Conservation (phyloP, 805 yeast species). For the Metschnikowia vanudenii region DNA sequence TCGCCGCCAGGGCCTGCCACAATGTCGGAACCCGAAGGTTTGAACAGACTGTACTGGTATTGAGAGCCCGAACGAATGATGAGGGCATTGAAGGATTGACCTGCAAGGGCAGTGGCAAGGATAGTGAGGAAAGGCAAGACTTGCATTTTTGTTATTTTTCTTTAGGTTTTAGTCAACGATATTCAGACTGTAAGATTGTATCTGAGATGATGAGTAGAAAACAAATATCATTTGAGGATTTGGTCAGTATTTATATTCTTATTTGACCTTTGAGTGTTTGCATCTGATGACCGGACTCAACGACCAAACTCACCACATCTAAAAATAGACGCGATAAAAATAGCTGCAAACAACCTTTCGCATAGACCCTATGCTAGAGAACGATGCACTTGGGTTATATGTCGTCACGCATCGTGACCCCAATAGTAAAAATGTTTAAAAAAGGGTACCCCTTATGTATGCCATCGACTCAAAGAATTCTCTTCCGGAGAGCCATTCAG, state of each 20-base stretch:
- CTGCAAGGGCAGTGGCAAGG: constrained; percentile 27
- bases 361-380: background rate
- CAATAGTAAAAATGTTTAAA: too few species aligned
- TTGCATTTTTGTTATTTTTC: constrained; percentile 9
- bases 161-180: background rate
- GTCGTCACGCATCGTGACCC: background rate
- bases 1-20: constrained; percentile 15
- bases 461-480: too few species aligned
- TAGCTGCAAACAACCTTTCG: background rate
- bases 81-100: constrained; percentile 20
- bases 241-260: background rate
- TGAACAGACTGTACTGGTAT: constrained; percentile 22
- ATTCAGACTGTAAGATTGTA: background rate
- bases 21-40: constrained; percentile 10
- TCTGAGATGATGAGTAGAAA: background rate
- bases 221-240: background rate
- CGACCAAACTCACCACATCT: background rate
- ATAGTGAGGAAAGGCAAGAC: constrained; percentile 21
- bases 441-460: too few species aligned
- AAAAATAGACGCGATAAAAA: background rate
- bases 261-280: background rate
- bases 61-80: constrained; percentile 27
- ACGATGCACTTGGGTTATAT: background rate
- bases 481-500: too few species aligned
- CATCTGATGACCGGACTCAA: background rate